Base-by-base conservation (phyloP, 805 yeast genomes). In the Kodamaea sagamina region DNA sequence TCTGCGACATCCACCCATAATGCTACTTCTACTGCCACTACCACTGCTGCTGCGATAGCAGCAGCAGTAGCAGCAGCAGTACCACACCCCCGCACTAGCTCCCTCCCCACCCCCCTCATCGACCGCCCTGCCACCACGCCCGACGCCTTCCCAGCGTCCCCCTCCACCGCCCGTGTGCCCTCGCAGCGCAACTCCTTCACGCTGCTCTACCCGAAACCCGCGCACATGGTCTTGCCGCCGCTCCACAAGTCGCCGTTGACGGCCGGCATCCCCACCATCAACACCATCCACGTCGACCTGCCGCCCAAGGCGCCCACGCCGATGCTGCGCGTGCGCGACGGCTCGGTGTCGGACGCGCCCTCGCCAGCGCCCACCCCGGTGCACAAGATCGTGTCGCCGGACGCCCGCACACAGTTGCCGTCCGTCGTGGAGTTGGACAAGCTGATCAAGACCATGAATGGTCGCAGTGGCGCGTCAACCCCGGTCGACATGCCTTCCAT, bases 341-440 rank as follows among this genome's bases (percentile, higher is more conserved):
- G 29, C 4, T 10, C 21, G 3, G n/a, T 24, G 19, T 36, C 39
- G 10, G 39, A n/a, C 6, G 39, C 29, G 17, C 29, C 39, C 6
- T 28, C 41, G 25, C 34, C 41, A 9, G 41, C 15, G 17, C 15
- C 32, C 8, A 26, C 34, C 25, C 32, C 41, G 8, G 29, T 35
- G 17, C 31, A 18, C 12, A 18, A 17, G 11, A 18, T 19, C 17
- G 34, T 15, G 19, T 29, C 34, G 19, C 34, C 34, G 15, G 34
- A 29, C 9, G 34, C 34, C 4, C 19, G 34, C n/a, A 29, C 34
- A 18, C 41, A 27, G 31, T 24, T 68, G 16, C 73, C 73, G 3
- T 61, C 67, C 6, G 70, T 68, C 27, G 59, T 62, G 26, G 73
- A 68, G 46, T 53, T 68, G 29, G 67, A 65, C 43, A 63, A 61